phyloP scores from a whole-genome alignment of 2,329 filamentous ascomycete species.

The Exophiala mesophila region DNA sequence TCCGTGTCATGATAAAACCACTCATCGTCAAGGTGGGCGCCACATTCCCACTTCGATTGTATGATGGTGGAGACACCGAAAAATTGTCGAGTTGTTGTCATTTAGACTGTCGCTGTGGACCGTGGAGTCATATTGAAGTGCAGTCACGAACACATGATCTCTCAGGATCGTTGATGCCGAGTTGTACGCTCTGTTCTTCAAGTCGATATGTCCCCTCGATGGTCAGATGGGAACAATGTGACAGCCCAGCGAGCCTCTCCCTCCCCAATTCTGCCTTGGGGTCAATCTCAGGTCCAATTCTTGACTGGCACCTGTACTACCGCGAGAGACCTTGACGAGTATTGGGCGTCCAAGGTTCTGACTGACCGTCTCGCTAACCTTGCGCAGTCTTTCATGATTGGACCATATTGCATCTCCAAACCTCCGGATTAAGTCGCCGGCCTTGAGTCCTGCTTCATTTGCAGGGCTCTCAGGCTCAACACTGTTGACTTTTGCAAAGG shows the following conservation, averaged over 20 bases:
- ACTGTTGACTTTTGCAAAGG: conserved; percentile 87
- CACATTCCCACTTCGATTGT: too few relatives aligned
- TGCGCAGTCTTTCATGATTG: conserved; percentile 81
- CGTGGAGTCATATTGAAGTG: too few relatives aligned
- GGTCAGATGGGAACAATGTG: conserved; percentile 81
- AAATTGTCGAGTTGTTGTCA: too few relatives aligned
- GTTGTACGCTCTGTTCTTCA: too few relatives aligned
- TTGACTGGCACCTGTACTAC: conserved; percentile 25
- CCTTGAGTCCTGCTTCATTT: conserved; percentile 70
- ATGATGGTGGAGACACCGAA: too few relatives aligned
- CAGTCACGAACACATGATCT: too few relatives aligned
- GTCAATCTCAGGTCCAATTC: conserved; percentile 67
- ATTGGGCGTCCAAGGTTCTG: conserved; percentile 71
- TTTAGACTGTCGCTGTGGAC: too few relatives aligned
- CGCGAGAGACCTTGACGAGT: conserved; percentile 19
- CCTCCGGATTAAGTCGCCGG: conserved; percentile 73
- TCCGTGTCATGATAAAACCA: too few relatives aligned
- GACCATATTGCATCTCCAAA: conserved; percentile 79
- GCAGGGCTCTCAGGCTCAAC: conserved; percentile 77
- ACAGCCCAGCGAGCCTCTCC: conserved; percentile 82
- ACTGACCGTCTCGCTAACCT: conserved; percentile 83
- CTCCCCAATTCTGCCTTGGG: conserved; percentile 80
- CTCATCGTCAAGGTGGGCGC: too few relatives aligned
- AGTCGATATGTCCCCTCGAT: too few relatives aligned
- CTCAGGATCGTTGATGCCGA: too few relatives aligned